These are phyloP conservation scores for Alternaria ethzedia DNA, from an alignment of 2,329 filamentous ascomycete genomes.

Conservation along the genomic window DNA sequence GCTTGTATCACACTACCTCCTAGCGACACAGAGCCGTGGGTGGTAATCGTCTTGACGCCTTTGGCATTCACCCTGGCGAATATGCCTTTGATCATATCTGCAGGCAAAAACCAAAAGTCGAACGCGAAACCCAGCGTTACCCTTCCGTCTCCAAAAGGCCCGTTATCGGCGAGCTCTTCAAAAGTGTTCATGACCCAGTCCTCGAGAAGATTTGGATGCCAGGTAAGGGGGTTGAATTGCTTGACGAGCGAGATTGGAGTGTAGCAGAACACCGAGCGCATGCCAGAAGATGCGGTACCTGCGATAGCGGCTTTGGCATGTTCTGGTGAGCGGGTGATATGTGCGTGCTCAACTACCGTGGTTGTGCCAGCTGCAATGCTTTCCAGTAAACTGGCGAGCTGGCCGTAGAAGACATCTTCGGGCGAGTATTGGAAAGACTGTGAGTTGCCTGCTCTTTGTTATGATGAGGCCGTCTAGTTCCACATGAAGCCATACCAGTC, in stretches of 20 bases:
- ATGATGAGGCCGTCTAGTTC: neutral
- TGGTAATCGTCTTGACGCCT: constrained; percentile 52
- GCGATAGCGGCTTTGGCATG: constrained; percentile 44
- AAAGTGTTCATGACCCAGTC: constrained; percentile 50
- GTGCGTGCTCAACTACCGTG: constrained; percentile 61
- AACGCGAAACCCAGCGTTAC: constrained; percentile 54
- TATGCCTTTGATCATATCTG: constrained; percentile 45
- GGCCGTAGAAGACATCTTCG: constrained; percentile 36
- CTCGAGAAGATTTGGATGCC: constrained; percentile 55
- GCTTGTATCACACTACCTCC: constrained; percentile 22
- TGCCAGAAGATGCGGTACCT: constrained; percentile 53
- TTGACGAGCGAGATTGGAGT: constrained; percentile 40
- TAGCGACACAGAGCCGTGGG: constrained; percentile 40
- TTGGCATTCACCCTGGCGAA: constrained; percentile 48
- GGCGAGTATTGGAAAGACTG: constrained; percentile 37
- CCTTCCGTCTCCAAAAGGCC: constrained; percentile 36
- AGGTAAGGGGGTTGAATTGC: constrained; percentile 57
- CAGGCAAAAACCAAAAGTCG: constrained; percentile 51
- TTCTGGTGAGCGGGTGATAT: constrained; percentile 51
- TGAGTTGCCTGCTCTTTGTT: constrained; percentile 44
- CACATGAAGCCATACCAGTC: constrained; percentile 32
- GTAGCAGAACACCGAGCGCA: constrained; percentile 55
- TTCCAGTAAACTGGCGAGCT: constrained; percentile 55
- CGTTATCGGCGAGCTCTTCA: constrained; percentile 40
- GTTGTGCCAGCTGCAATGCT: constrained; percentile 62